A percentile compares a stretch with the other conserved stretches of the same genome.
These are phyloP conservation scores for Umbellularia californica DNA, from an alignment of 164 flowering plant species.

Conservation along the genomic window DNA sequence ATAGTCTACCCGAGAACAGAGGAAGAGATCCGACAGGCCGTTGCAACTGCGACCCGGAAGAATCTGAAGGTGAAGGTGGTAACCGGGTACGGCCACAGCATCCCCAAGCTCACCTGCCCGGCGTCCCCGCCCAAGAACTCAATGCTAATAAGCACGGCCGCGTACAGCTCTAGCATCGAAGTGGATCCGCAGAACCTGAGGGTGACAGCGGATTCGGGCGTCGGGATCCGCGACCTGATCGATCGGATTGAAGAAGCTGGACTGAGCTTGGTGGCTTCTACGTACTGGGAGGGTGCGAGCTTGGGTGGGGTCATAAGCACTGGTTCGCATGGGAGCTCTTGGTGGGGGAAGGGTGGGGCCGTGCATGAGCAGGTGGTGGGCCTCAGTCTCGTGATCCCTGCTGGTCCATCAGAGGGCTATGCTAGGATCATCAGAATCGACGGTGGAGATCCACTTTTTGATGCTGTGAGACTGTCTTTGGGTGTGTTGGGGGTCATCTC, in stretches of 20 bases:
- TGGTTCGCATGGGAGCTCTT: slow-evolving; percentile 82
- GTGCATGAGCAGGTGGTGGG: slow-evolving; percentile 77
- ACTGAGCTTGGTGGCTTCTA: slow-evolving; percentile 68
- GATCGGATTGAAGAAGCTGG: slow-evolving; percentile 50
- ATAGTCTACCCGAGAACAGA: slow-evolving; percentile 63
- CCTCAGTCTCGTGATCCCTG: slow-evolving; percentile 57
- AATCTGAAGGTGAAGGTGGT: slow-evolving; percentile 55
- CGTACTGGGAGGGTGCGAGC: slow-evolving; percentile 91
- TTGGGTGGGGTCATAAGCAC: slow-evolving; percentile 71
- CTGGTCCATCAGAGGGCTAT: slow-evolving; percentile 38
- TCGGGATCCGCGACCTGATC: slow-evolving; percentile 52
- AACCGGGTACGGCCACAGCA: slow-evolving; percentile 59
- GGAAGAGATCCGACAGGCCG: slow-evolving; percentile 50
- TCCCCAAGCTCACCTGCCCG: slow-evolving; percentile 79
- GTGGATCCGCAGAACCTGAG: slow-evolving; percentile 30
- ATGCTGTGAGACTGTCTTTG: slow-evolving; percentile 66
- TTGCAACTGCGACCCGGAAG: slow-evolving; percentile 48
- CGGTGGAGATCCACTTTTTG: slow-evolving; percentile 32
- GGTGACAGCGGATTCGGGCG: slow-evolving; percentile 71
- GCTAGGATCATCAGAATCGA: slow-evolving; percentile 47
- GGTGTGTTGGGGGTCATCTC: slow-evolving; percentile 75
- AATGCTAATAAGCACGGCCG: slow-evolving; percentile 59
- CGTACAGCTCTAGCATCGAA: slow-evolving; percentile 36
- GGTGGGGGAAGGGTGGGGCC: slow-evolving; percentile 85
- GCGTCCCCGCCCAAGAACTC: slow-evolving; percentile 14